These are phyloP conservation scores for Clitopilus hobsonii DNA, from an alignment of 768 basidiomycete species.

Conservation along the genomic window DNA sequence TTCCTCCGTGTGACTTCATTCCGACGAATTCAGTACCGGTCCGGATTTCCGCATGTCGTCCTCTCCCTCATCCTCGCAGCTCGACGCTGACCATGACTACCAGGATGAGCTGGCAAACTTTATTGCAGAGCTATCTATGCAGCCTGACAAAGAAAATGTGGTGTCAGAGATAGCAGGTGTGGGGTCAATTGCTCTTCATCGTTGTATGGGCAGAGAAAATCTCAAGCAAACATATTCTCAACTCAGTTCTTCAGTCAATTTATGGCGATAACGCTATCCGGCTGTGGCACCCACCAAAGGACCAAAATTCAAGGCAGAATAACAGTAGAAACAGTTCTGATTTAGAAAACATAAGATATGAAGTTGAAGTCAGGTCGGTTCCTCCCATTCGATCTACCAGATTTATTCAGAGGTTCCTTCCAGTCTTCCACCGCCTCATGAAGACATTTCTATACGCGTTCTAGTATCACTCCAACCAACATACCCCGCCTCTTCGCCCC, in stretches of 20 bases:
- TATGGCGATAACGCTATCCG: constrained; percentile 67
- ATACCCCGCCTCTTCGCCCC: constrained; percentile 68
- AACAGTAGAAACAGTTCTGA: constrained; percentile 8
- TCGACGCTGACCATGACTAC: constrained; percentile 12
- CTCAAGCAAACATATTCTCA: not conserved
- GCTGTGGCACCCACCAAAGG: constrained; percentile 44
- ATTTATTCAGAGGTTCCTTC: constrained; percentile 16
- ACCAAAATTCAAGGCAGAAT: constrained; percentile 14
- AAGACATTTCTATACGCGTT: constrained; percentile 45
- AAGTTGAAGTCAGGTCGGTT: constrained; percentile 53
- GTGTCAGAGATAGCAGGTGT: constrained; percentile 45
- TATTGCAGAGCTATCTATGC: constrained; percentile 25
- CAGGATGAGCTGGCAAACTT: constrained; percentile 27
- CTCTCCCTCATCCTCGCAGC: constrained; percentile 15
- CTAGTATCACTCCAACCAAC: constrained; percentile 53
- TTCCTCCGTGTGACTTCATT: not conserved
- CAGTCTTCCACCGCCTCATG: constrained; percentile 52
- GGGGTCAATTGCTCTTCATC: not conserved
- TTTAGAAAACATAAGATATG: constrained; percentile 53
- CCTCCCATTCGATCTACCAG: not conserved
- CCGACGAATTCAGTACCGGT: constrained; percentile 2
- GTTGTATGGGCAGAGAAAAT: constrained; percentile 2
- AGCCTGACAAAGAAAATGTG: constrained; percentile 34
- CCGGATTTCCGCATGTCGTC: constrained; percentile 12
- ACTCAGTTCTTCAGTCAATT: constrained; percentile 72